Percentiles rank a stretch among this genome's conserved stretches.
Conservation (phyloP, 2,329 filamentous ascomycete species). For the Blumeria hordei region DNA sequence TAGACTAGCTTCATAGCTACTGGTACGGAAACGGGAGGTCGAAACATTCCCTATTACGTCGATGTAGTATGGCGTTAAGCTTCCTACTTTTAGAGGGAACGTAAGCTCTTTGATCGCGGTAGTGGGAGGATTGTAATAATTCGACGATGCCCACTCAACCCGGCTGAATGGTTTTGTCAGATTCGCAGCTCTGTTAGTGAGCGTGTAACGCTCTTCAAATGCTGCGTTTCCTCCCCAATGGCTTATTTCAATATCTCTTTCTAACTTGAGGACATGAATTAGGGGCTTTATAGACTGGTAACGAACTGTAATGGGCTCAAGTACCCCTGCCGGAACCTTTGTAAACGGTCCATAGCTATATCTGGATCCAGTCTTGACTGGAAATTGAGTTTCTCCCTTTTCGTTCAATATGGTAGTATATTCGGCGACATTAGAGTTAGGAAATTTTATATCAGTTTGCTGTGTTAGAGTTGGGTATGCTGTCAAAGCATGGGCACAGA, state of each 20-base stretch:
- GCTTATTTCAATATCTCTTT: conserved; percentile 83
- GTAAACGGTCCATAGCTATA: conserved; percentile 80
- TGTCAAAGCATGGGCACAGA: conserved; percentile 65
- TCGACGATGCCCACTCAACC: conserved; percentile 47
- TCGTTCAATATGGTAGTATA: conserved; percentile 51
- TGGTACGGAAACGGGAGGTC: conserved; percentile 66
- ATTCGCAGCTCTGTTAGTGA: conserved; percentile 68
- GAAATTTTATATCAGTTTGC: conserved; percentile 89
- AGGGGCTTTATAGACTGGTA: conserved; percentile 93
- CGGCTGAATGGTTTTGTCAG: conserved; percentile 49
- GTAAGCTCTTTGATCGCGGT: conserved; percentile 61
- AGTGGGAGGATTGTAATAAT: conserved; percentile 54
- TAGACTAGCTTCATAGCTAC: conserved; percentile 53
- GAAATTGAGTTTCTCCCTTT: conserved; percentile 31
- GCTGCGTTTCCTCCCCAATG: conserved; percentile 97
- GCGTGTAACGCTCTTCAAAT: conserved; percentile 78
- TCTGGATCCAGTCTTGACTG: conserved; percentile 62
- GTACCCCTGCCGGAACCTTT: conserved; percentile 54
- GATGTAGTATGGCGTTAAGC: conserved; percentile 74
- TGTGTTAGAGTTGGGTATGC: conserved; percentile 75
- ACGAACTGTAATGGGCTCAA: conserved; percentile 50
- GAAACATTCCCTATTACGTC: conserved; percentile 95
- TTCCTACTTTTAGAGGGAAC: conserved; percentile 57
- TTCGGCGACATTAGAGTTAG: conserved; percentile 54
- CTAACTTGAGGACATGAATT: conserved; percentile 51